Percentiles rank a stretch among this genome's conserved stretches.
phyloP scores from a whole-genome alignment of 108 stramenopile genomes.

The Nitzschia sp. region DNA sequence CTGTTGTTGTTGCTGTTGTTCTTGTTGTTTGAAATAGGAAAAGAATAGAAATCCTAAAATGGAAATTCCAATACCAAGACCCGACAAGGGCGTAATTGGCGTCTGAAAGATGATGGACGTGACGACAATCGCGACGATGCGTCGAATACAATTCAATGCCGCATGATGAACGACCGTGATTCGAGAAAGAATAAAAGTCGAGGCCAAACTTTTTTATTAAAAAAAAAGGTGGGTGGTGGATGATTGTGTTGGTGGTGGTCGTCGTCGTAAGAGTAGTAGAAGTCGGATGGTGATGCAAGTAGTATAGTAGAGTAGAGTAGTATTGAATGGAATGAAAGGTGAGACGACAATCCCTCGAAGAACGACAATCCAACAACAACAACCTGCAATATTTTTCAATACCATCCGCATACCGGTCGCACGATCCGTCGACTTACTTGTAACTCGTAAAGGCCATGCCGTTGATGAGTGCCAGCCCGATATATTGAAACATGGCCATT shows the following conservation, averaged over 20 bases:
- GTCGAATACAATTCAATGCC: slow-evolving; percentile 78
- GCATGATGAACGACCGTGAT: slow-evolving; percentile 84
- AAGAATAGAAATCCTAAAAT: slow-evolving; percentile 66
- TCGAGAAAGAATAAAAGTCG: slow-evolving; percentile 53
- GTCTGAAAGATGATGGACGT: slow-evolving; percentile 72
- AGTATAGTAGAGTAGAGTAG: no score
- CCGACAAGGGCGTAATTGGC: slow-evolving; percentile 46
- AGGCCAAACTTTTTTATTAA: slow-evolving; percentile 28
- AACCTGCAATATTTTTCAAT: background rate
- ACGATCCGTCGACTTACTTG: slow-evolving; percentile 61
- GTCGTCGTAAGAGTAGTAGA: slow-evolving; percentile 1
- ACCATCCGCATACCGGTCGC: no score
- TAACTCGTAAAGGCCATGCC: slow-evolving; percentile 76
- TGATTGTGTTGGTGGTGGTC: no score
- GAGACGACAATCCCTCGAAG: background rate
- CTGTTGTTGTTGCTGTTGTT: background rate
- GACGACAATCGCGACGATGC: slow-evolving; percentile 78
- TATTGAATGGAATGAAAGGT: no score
- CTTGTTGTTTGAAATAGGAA: slow-evolving; percentile 12
- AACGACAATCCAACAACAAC: background rate
- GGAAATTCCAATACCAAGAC: slow-evolving; percentile 52
- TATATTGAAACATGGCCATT: slow-evolving; percentile 16
- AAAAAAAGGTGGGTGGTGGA: no score
- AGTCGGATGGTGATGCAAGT: no score
- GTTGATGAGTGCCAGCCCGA: slow-evolving; percentile 55